Percentiles rank a stretch among this genome's conserved stretches.
These are phyloP conservation scores for Laetiporus sulphureus DNA, from an alignment of 1,284 basidiomycete species.

Conservation along the genomic window DNA sequence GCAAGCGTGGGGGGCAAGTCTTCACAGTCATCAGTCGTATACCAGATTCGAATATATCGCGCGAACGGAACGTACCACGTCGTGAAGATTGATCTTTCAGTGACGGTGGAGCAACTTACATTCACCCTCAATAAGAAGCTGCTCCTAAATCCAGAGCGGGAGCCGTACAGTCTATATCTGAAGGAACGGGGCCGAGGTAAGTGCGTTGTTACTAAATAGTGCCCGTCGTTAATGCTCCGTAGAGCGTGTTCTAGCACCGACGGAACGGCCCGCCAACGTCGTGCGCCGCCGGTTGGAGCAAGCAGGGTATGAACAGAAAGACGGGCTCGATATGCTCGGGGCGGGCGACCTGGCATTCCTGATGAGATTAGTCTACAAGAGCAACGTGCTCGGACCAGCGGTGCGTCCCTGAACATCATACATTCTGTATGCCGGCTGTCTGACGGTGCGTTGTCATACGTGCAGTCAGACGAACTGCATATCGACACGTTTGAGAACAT, in stretches of 20 bases:
- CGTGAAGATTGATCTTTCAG: conserved; percentile 55
- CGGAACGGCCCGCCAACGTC: conserved; percentile 83
- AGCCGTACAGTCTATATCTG: conserved; percentile 73
- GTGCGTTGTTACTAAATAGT: conserved; percentile 17
- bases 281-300: conserved; percentile 83
- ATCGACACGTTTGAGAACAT: conserved; percentile 79
- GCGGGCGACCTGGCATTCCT: conserved; percentile 83
- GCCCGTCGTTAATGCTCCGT: conserved; percentile 8
- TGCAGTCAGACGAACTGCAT: conserved; percentile 62
- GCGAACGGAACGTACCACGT: conserved; percentile 73
- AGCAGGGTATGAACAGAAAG: conserved; percentile 84
- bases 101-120: conserved; percentile 69
- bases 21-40: conserved; percentile 16
- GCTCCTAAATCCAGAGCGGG: conserved; percentile 39
- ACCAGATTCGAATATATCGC: conserved; percentile 72
- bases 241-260: conserved; percentile 80
- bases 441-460: conserved; percentile 8
- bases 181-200: conserved; percentile 80
- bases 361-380: conserved; percentile 85
- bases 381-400: conserved; percentile 57
- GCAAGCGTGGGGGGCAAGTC: conserved; percentile 15
- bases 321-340: conserved; percentile 78
- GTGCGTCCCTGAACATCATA: conserved; percentile 34
- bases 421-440: background rate
- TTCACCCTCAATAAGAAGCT: conserved; percentile 58